Base-by-base conservation (phyloP, 441 rosid species). In the Iberis amara region DNA sequence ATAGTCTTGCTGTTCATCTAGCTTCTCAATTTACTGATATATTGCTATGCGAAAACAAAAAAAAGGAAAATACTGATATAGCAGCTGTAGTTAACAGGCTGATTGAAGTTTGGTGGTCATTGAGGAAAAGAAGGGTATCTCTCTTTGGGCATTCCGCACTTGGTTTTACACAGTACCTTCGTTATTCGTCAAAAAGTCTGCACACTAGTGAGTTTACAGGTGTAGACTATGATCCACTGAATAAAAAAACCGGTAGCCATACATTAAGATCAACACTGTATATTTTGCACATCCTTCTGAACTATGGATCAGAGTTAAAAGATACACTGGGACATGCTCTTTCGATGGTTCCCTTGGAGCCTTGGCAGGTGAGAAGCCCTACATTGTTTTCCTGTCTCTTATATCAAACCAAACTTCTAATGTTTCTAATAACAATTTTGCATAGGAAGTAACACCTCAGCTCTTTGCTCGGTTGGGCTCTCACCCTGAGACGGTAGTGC, bases 401-500 rank as follows among this genome's bases (percentile, higher is more conserved):
- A 39, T 32, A 39, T 55, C 37, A 6, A 47, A 28, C 39, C 32
- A 10, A 63, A 32, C 10, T 47, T 55, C 50, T 38, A 47, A 39
- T 55, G 39, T 49, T 51, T 57, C 48, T 59, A 31, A 43, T 47
- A 31, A 32, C 46, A 36, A 58, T 64, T 58, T 55, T 73, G 50
- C 57, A 38, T 64, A 92, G 98, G 98, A 92, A 72, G 76, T 88
- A 55, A 82, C 86, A 18, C 95, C 98, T 44, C 98, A 92, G 48
- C 76, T 92, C 69, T 88, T 88, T 81, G 94, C 96, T 69, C 94
- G 92, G 47, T 69, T 92, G 73, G 86, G 95, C 71, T 88, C 96
- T 64, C 98, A 92, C 68, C 98, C 96, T 7, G 86, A 82, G 71
- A 86, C 79, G 71, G 83, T 77, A 21, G 89, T 92, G 31, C 85